A percentile compares a stretch with the other conserved stretches of the same genome.
These are phyloP conservation scores for Mallotus nudiflorus DNA, from an alignment of 345 rosid species.

Conservation along the genomic window DNA sequence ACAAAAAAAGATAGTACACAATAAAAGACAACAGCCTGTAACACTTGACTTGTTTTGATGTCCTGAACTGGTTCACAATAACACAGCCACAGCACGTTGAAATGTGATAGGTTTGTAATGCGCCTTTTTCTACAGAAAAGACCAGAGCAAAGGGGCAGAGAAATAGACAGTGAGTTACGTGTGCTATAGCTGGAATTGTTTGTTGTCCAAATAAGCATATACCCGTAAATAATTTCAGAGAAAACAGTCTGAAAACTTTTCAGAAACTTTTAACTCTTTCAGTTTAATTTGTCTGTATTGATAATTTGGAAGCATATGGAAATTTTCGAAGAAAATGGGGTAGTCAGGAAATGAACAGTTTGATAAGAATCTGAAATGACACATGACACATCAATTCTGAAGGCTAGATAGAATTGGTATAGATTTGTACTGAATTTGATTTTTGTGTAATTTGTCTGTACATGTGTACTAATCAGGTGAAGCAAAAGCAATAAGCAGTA, in stretches of 20 bases:
- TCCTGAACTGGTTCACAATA: too few relatives aligned
- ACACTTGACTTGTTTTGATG: conserved; percentile 4
- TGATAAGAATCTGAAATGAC: too few relatives aligned
- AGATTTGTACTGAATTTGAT: not conserved
- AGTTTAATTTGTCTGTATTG: not conserved
- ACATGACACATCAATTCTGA: not conserved
- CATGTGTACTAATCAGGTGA: too few relatives aligned
- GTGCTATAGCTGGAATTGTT: not conserved
- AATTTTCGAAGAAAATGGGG: not conserved
- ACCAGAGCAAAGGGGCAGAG: too few relatives aligned
- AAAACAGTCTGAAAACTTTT: not conserved
- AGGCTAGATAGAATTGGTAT: not conserved
- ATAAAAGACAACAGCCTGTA: conserved; percentile 4
- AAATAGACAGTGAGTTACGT: not conserved
- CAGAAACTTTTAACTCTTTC: too few relatives aligned
- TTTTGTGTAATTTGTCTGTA: not conserved
- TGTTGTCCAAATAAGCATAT: not conserved
- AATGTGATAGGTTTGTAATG: not conserved
- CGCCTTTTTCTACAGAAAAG: not conserved
- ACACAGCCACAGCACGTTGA: not conserved
- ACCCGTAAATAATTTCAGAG: not conserved
- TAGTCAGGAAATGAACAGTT: too few relatives aligned
- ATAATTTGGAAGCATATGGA: not conserved
- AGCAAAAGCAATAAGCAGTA: too few relatives aligned
- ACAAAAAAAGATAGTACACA: not conserved